Conservation (phyloP, 1,284 basidiomycete species). For the Cryptococcus floricola region DNA sequence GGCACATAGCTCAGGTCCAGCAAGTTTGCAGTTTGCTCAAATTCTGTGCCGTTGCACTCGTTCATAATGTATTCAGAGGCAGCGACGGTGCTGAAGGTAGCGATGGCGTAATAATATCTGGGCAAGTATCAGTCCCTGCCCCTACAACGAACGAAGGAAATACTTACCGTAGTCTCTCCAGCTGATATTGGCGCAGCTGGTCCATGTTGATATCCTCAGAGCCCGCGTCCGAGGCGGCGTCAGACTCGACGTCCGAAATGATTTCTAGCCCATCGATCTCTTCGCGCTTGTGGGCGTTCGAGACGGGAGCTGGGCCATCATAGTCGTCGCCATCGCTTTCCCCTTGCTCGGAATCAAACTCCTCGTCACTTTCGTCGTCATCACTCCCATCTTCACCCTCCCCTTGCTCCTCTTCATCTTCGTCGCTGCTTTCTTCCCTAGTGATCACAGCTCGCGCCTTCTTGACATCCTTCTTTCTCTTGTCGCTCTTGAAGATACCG, state of each 20-base stretch:
- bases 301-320: background rate
- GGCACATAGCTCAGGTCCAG: constrained; percentile 94
- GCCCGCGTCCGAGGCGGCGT: constrained; percentile 26
- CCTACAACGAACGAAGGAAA: background rate
- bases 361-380: constrained; percentile 50
- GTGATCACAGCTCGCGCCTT: constrained; percentile 10
- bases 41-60: constrained; percentile 90
- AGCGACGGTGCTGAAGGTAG: constrained; percentile 76
- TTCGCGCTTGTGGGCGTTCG: background rate
- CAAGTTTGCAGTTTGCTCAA: constrained; percentile 94
- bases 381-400: constrained; percentile 14
- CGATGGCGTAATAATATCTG: constrained; percentile 95
- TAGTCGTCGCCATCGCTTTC: constrained; percentile 11
- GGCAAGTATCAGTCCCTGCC: background rate
- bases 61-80: constrained; percentile 77
- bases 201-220: constrained; percentile 75
- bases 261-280: constrained; percentile 36
- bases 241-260: constrained; percentile 34
- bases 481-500: constrained; percentile 64
- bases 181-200: constrained; percentile 84
- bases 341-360: constrained; percentile 59
- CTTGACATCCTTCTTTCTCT: constrained; percentile 16
- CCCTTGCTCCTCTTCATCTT: constrained; percentile 29
- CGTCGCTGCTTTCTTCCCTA: constrained; percentile 30
- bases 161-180: constrained; percentile 79